Conservation (phyloP, 2,329 filamentous ascomycete species). For the Aspergillus novoparasiticus region DNA sequence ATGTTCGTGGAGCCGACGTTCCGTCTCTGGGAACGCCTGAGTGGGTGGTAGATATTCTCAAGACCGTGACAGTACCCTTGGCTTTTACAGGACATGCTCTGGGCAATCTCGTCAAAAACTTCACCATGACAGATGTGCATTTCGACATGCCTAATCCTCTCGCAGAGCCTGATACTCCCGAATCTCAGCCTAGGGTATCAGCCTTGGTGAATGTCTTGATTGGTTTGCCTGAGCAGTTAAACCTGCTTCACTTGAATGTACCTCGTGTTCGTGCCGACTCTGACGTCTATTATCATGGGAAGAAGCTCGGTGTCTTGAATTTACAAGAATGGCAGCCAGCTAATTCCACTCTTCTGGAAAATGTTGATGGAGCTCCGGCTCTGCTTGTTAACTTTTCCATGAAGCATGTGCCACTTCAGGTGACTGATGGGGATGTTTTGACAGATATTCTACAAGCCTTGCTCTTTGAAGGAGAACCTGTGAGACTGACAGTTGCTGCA, state of each 20-base stretch:
- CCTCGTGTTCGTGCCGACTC: constrained; percentile 74
- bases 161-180: constrained; percentile 73
- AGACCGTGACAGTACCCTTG: constrained; percentile 79
- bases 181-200: constrained; percentile 76
- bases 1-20: constrained; percentile 75
- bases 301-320: constrained; percentile 79
- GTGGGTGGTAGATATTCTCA: constrained; percentile 81
- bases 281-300: constrained; percentile 75
- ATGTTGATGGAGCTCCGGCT: constrained; percentile 59
- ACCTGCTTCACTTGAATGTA: constrained; percentile 81
- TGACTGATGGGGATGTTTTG: constrained; percentile 79
- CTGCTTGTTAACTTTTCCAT: constrained; percentile 77
- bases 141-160: constrained; percentile 82
- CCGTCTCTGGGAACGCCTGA: constrained; percentile 69
- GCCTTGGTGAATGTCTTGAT: constrained; percentile 80
- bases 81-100: constrained; percentile 81
- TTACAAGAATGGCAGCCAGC: constrained; percentile 81
- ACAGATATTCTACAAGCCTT: constrained; percentile 78
- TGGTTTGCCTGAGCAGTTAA: constrained; percentile 79
- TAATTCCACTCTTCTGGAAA: constrained; percentile 72
- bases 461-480: constrained; percentile 69
- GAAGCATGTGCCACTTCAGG: constrained; percentile 75
- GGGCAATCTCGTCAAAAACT: constrained; percentile 82
- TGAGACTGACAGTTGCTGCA: constrained; percentile 76
- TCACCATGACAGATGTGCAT: constrained; percentile 80